phyloP scores from a whole-genome alignment of 371 early-diverging fungal species.

The Mortierella sp. region DNA sequence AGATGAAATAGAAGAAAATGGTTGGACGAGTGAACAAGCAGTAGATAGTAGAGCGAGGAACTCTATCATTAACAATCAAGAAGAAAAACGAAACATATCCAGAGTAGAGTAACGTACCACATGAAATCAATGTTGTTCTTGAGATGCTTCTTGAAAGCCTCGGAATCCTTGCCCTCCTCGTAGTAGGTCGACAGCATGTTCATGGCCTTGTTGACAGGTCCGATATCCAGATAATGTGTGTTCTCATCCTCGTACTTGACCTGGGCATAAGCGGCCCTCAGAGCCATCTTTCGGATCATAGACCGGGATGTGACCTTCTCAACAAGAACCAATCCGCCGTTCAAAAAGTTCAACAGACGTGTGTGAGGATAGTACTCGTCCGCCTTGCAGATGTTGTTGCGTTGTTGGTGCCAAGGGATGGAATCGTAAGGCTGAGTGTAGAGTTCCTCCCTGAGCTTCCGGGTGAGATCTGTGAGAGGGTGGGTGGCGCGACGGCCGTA shows the following conservation, averaged over 20 bases:
- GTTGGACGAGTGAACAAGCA: not conserved
- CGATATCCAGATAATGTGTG: slow-evolving; percentile 90
- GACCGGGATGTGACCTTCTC: slow-evolving; percentile 58
- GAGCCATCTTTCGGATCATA: slow-evolving; percentile 78
- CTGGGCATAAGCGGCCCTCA: slow-evolving; percentile 84
- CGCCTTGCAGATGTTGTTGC: slow-evolving; percentile 85
- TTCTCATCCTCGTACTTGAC: slow-evolving; percentile 93
- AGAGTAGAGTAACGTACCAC: slow-evolving; percentile 70
- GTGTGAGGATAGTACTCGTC: slow-evolving; percentile 94
- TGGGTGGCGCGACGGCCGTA: slow-evolving; percentile 81
- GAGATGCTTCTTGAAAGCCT: slow-evolving; percentile 83
- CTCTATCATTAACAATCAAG: not conserved
- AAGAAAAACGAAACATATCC: not conserved
- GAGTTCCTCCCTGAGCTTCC: slow-evolving; percentile 87
- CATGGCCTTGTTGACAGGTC: slow-evolving; percentile 95
- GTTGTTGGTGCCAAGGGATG: slow-evolving; percentile 87
- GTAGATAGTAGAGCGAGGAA: not conserved
- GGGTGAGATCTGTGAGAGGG: slow-evolving; percentile 77
- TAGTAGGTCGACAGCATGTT: slow-evolving; percentile 89
- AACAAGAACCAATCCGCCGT: slow-evolving; percentile 63
- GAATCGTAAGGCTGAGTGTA: slow-evolving; percentile 86
- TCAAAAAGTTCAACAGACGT: slow-evolving; percentile 79
- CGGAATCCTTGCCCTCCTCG: slow-evolving; percentile 91
- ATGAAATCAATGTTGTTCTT: slow-evolving; percentile 85
- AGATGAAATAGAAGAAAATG: not conserved